These are phyloP conservation scores for Moesziomyces aphidis DNA, from an alignment of 1,284 basidiomycete species.

Conservation along the genomic window DNA sequence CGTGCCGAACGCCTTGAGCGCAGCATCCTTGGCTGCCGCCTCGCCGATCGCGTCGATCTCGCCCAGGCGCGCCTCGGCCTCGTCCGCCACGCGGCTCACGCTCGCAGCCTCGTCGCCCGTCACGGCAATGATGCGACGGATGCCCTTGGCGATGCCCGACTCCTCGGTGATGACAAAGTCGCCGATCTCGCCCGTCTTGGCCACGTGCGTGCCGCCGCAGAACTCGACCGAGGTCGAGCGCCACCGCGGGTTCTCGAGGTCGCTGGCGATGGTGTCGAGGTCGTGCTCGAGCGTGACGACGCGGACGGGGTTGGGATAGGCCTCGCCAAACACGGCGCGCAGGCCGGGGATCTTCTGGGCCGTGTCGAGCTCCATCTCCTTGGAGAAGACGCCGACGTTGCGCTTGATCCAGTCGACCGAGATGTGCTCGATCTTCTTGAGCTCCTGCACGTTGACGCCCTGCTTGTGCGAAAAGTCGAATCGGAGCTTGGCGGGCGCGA, in stretches of 20 bases:
- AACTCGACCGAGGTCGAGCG: conserved; percentile 91
- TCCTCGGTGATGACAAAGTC: conserved; percentile 94
- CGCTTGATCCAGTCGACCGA: conserved; percentile 89
- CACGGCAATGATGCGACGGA: conserved; percentile 91
- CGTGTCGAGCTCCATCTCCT: conserved; percentile 83
- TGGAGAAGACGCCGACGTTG: conserved; percentile 87
- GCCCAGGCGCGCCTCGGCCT: conserved; percentile 76
- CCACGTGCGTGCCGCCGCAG: conserved; percentile 97
- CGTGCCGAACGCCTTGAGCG: conserved; percentile 84
- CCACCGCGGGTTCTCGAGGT: conserved; percentile 92
- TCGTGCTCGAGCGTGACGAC: conserved; percentile 91
- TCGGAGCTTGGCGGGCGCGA: conserved; percentile 92
- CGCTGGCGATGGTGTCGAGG: conserved; percentile 84
- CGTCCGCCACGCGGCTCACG: conserved; percentile 79
- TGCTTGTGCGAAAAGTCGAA: conserved; percentile 99
- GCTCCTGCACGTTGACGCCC: conserved; percentile 79
- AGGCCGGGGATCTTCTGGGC: conserved; percentile 91
- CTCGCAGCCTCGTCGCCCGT: conserved; percentile 92
- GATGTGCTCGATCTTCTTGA: conserved; percentile 84
- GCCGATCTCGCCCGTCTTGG: conserved; percentile 94
- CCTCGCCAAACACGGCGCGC: conserved; percentile 96
- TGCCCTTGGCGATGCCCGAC: conserved; percentile 96
- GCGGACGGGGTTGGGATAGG: conserved; percentile 96
- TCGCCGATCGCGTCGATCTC: conserved; percentile 77
- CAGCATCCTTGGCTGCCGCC: conserved; percentile 81